Evolutionary conservation across 192 early-diverging fungal genomes (phyloP), one percentile per base, ranked within the genome.

Genomic region (Diversispora epigaea): DNA sequence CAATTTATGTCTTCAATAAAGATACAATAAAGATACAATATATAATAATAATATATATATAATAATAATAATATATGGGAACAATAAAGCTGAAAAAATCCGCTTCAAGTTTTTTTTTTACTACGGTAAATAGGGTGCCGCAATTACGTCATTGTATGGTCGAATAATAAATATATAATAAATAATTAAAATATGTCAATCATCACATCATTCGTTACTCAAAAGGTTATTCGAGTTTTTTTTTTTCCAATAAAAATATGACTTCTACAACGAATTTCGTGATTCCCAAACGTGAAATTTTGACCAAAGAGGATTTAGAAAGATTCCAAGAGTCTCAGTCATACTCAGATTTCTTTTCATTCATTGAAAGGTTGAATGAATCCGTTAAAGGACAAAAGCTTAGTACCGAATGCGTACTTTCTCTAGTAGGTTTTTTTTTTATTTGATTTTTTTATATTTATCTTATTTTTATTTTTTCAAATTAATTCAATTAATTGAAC

Each of bases 271-370:
- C 40, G 49, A 52, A 44, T 6, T 83, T 80, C 43, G 47, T 62
- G 4, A 74, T 82, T 44, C 87, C 87, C 6, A 65, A 77, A 15
- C 81, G 82, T 54, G 79, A 88, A 69, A 97, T 98, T 70, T 82
- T 97, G 32, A 93, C 94, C 11, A 89, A 90, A 63, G 92, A 93
- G 5, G 95, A 98, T 81, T 84, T 98, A 19, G 87, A 88, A 4
- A 85, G 84, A 8, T 98, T 95, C 81, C 83, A 89, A 39, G 78
- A 80, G 19, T 92, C 91, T 4, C 55, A 83, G 3, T 86, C 90
- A 17, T 90, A 91, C 79, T 70, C 75, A 9, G 86, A 84, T n/a
- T 82, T 90, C 55, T 58, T 95, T 46, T 86, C 71, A 4, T 97
- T 96, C 78, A 79, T 96, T 50, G 82, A 84, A 14, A 74, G 77